Evolutionary conservation across 2,329 filamentous ascomycete species (phyloP), one percentile per base, ranked within the genome.

Genomic region (Colletotrichum sp.): DNA sequence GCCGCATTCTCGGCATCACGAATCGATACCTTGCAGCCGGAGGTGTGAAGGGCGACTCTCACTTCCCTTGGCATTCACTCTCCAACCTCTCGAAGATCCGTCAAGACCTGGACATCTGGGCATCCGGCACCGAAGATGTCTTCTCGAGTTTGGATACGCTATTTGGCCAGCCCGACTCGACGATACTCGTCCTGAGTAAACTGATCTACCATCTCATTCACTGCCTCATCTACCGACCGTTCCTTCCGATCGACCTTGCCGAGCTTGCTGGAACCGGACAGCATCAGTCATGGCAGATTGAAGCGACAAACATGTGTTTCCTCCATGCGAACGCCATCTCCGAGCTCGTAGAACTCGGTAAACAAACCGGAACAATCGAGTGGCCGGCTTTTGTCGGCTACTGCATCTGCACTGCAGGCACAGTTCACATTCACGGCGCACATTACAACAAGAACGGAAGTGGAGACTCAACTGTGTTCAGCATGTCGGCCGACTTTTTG

Each of bases 221-320:
- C 84, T 98, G 95, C 81, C 88, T 98, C 66, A 93, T 98, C 59
- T 98, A 98, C 82, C 92, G 95, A 19, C 95, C 95, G 0, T 98
- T 98, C 83, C 88, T 98, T 8, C 95, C 95, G 1, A 94, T 98
- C 77, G 94, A 98, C 82, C 88, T 98, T 5, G 91, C 93, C 29
- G 95, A 98, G 82, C 90, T 98, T 8, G 92, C 94, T 15, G 94
- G 94, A 16, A 93, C 91, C 1, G 94, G 94, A 2, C 95, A 98
- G 80, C 95, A 98, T 79, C 95, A 98, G 82, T 96, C 95, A 32
- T 98, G 95, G 95, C 95, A 98, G 82, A 96, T 98, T 64, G 95
- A 98, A 82, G 95, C 95, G 0, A 98, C 95, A 0, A 96, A 97
- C 80, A 90, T 96, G 82, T 98, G 95, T 84, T 97, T 92, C 82